Percentiles rank a stretch among this genome's conserved stretches.
phyloP scores from a whole-genome alignment of 768 basidiomycete genomes.

The Trametes cubensis region DNA sequence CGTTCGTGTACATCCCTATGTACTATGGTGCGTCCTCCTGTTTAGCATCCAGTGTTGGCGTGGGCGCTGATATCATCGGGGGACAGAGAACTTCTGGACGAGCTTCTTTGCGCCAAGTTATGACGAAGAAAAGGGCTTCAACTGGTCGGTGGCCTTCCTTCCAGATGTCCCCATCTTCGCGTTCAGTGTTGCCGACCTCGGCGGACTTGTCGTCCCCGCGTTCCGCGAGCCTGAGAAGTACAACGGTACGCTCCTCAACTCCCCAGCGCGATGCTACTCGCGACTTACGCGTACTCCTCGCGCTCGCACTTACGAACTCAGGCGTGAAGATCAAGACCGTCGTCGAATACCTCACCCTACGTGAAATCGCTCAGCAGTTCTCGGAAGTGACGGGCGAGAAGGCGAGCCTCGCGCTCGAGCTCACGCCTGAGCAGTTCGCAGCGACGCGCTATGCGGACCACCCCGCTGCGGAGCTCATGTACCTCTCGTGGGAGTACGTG shows the following conservation, averaged over 20 bases:
- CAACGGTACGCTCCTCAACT: not conserved
- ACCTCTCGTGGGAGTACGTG: conserved; percentile 17
- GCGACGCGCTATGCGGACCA: conserved; percentile 13
- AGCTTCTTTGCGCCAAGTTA: conserved; percentile 18
- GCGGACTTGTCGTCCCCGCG: conserved; percentile 13
- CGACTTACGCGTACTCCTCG: not conserved
- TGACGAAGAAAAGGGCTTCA: conserved; percentile 18
- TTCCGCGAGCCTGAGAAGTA: conserved; percentile 19
- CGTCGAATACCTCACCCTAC: conserved; percentile 11
- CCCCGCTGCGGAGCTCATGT: conserved; percentile 14
- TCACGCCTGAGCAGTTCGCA: conserved; percentile 15
- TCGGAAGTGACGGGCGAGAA: conserved; percentile 18
- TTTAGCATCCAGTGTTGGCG: not conserved
- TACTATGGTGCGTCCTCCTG: conserved; percentile 7
- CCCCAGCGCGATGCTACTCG: not conserved
- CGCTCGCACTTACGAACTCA: not conserved
- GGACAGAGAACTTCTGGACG: conserved; percentile 18
- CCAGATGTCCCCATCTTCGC: conserved; percentile 15
- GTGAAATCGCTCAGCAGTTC: conserved; percentile 13
- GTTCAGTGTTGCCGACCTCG: conserved; percentile 13
- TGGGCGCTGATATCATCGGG: not conserved
- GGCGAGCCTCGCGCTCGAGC: conserved; percentile 16
- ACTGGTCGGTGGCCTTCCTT: conserved; percentile 13
- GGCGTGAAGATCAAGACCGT: conserved; percentile 18
- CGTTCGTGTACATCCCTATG: conserved; percentile 17